phyloP scores from a whole-genome alignment of 345 rosid genomes.

The Cardamine occulta region DNA sequence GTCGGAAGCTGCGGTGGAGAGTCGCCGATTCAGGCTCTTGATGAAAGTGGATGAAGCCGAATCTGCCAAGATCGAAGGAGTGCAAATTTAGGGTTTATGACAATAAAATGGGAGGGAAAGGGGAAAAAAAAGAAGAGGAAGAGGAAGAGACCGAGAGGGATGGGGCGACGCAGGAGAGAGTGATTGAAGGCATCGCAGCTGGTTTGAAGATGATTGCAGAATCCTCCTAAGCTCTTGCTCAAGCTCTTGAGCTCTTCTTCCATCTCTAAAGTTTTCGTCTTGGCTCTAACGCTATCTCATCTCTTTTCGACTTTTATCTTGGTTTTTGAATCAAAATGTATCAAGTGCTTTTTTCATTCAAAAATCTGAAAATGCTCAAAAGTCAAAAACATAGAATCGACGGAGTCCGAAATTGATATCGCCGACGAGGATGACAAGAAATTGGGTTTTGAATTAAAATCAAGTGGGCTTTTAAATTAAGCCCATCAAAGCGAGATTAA shows the following conservation, averaged over 20 bases:
- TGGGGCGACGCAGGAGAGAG: conserved; percentile 76
- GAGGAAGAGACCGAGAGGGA: conserved; percentile 61
- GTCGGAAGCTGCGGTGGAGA: conserved; percentile 55
- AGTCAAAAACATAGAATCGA: no score
- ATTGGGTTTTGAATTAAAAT: no score
- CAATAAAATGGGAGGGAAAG: not conserved
- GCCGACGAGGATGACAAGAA: no score
- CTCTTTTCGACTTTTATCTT: not conserved
- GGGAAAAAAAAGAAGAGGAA: not conserved
- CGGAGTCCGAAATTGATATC: no score
- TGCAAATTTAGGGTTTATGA: not conserved
- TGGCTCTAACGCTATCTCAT: not conserved
- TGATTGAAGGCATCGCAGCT: conserved; percentile 78
- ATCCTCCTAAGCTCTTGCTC: conserved; percentile 55
- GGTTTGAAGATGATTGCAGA: conserved; percentile 71
- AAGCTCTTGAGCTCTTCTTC: conserved; percentile 58
- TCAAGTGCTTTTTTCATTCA: no score
- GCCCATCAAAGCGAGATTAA: no score
- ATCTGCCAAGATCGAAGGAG: conserved; percentile 46
- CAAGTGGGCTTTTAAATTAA: no score
- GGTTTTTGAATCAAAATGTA: not conserved
- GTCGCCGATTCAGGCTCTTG: conserved; percentile 69
- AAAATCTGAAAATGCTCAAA: no score
- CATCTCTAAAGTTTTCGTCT: conserved; percentile 43
- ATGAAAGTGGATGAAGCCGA: conserved; percentile 84